Evolutionary conservation across 768 basidiomycete species (phyloP).

Genomic region (Trametes punicea): DNA sequence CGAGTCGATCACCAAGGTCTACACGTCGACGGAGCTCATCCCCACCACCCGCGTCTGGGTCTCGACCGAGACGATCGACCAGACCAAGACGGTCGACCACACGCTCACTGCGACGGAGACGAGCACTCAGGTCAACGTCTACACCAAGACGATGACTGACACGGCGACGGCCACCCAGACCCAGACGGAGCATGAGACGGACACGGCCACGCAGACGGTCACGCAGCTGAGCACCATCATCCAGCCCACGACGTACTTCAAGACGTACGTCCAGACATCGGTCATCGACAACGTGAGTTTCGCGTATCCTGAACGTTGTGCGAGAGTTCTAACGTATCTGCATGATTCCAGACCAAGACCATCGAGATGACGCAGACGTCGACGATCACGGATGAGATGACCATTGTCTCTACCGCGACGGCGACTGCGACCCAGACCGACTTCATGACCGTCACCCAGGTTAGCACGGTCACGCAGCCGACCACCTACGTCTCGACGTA

Average conservation of each 20-base stretch:
- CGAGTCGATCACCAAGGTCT: conserved; percentile 25
- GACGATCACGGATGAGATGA: conserved; percentile 36
- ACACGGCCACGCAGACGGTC: conserved; percentile 54
- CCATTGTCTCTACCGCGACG: conserved; percentile 44
- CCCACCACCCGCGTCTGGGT: conserved; percentile 67
- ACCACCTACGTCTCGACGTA: conserved; percentile 56
- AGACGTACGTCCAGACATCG: conserved; percentile 49
- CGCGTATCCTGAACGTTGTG: background rate
- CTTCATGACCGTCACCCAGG: conserved; percentile 47
- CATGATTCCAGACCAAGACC: conserved; percentile 47
- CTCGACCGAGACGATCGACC: conserved; percentile 62
- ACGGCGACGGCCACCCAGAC: conserved; percentile 34
- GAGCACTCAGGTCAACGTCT: conserved; percentile 50
- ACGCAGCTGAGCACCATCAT: conserved; percentile 52
- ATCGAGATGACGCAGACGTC: conserved; percentile 40
- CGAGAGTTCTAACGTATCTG: background rate
- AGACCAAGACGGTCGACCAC: conserved; percentile 47
- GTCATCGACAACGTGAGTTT: conserved; percentile 58
- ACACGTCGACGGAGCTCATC: conserved; percentile 42
- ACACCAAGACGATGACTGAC: conserved; percentile 42
- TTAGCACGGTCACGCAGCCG: conserved; percentile 49
- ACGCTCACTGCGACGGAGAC: conserved; percentile 65
- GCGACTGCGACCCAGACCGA: conserved; percentile 49
- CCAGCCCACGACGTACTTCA: conserved; percentile 55
- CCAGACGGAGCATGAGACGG: conserved; percentile 40